A percentile compares a stretch with the other conserved stretches of the same genome.
Conservation (phyloP, 768 basidiomycete genomes). For the Kwoniella newhampshirensis region DNA sequence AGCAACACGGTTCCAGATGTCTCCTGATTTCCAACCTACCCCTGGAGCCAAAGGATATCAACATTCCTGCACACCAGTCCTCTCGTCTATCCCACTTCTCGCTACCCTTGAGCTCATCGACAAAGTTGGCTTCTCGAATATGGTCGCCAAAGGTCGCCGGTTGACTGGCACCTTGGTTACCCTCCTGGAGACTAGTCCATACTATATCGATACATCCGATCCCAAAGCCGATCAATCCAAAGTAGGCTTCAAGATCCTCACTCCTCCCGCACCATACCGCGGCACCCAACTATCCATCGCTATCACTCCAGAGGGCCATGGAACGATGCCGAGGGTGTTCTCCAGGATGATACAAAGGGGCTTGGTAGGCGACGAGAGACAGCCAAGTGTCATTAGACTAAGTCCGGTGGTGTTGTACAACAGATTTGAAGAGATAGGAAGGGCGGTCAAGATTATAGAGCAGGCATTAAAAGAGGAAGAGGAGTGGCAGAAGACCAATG, state of each 20-base stretch:
- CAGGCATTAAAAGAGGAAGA: slow-evolving; percentile 52
- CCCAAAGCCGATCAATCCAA: slow-evolving; percentile 38
- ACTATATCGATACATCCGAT: slow-evolving; percentile 64
- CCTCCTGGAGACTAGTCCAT: slow-evolving; percentile 63
- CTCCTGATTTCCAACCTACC: slow-evolving; percentile 74
- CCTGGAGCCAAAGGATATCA: slow-evolving; percentile 92
- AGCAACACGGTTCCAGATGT: slow-evolving; percentile 86
- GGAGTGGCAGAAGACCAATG: not conserved
- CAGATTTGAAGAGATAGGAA: slow-evolving; percentile 71
- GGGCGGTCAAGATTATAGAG: slow-evolving; percentile 67
- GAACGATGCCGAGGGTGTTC: slow-evolving; percentile 71
- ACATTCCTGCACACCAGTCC: slow-evolving; percentile 87
- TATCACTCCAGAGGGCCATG: slow-evolving; percentile 57
- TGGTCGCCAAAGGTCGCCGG: slow-evolving; percentile 68
- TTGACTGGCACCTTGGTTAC: slow-evolving; percentile 73
- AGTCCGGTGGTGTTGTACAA: slow-evolving; percentile 87
- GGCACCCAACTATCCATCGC: slow-evolving; percentile 86
- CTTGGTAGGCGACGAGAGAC: slow-evolving; percentile 86
- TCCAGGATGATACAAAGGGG: slow-evolving; percentile 65
- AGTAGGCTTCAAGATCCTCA: slow-evolving; percentile 84
- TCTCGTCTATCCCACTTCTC: slow-evolving; percentile 74
- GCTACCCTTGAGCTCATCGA: slow-evolving; percentile 80
- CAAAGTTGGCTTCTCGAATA: slow-evolving; percentile 69
- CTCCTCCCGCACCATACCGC: slow-evolving; percentile 67
- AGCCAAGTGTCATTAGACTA: slow-evolving; percentile 87